Conservation (phyloP, 495 filamentous ascomycete genomes). For the Staphylotrichum longicolle region DNA sequence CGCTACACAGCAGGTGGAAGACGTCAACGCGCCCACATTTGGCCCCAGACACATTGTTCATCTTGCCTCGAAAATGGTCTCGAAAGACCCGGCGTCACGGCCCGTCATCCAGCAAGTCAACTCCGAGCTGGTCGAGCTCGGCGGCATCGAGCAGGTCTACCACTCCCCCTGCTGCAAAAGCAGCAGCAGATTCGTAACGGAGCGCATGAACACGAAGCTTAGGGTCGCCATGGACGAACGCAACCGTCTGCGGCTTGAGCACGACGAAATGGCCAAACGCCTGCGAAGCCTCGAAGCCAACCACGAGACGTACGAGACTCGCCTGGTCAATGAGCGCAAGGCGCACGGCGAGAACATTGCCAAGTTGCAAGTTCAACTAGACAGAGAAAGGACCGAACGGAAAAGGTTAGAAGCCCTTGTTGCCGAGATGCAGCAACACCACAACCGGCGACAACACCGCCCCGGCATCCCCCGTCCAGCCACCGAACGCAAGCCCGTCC, state of each 20-base stretch:
- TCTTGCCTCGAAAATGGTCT: conserved; percentile 38
- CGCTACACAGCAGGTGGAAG: conserved; percentile 33
- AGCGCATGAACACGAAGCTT: conserved; percentile 30
- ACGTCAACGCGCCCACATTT: conserved; percentile 35
- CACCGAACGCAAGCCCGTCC: conserved; percentile 12
- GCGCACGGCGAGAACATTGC: conserved; percentile 24
- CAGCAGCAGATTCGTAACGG: conserved; percentile 33
- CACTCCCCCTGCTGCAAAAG: conserved; percentile 42
- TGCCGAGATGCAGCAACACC: conserved; percentile 24
- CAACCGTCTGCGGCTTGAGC: conserved; percentile 28
- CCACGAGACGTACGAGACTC: conserved; percentile 36
- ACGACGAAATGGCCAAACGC: conserved; percentile 27
- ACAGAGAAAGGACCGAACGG: conserved; percentile 29
- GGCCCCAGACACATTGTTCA: conserved; percentile 36
- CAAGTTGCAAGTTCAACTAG: conserved; percentile 29
- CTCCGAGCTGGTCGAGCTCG: conserved; percentile 36
- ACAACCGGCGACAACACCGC: conserved; percentile 11
- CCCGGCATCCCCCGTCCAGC: conserved; percentile 16
- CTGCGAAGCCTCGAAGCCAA: conserved; percentile 34
- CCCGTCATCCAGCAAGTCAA: conserved; percentile 36
- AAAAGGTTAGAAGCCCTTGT: conserved; percentile 22
- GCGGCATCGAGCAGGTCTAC: conserved; percentile 45
- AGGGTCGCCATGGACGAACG: conserved; percentile 29
- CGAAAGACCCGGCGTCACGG: conserved; percentile 24
- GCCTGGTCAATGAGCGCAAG: conserved; percentile 31